Percentiles rank a stretch among this genome's conserved stretches.
Evolutionary conservation across 257 asterid species (phyloP).

Genomic region (Lantana camara): DNA sequence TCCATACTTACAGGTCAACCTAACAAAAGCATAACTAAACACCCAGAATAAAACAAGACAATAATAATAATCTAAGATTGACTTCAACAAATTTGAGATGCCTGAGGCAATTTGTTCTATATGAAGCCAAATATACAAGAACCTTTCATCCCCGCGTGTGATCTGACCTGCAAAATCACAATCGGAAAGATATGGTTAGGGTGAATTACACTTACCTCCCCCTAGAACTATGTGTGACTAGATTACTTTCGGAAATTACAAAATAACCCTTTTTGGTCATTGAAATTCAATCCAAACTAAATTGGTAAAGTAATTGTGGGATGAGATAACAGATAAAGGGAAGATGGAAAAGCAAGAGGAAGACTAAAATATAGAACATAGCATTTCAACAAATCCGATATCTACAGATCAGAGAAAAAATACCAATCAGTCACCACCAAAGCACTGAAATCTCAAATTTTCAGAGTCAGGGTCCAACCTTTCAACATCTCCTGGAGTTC

Average conservation of each 20-base stretch:
- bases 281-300: no score
- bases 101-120: constrained; percentile 17
- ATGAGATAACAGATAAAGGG: no score
- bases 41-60: constrained; percentile 22
- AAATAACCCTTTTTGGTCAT: no score
- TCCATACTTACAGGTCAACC: constrained; percentile 32
- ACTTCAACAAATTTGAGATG: constrained; percentile 21
- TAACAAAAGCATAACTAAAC: constrained; percentile 28
- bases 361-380: neutral
- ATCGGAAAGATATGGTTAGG: constrained; percentile 10
- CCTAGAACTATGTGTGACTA: no score
- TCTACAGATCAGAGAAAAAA: constrained; percentile 17
- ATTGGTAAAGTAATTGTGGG: no score
- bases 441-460: constrained; percentile 51
- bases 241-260: no score
- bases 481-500: constrained; percentile 54
- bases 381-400: neutral
- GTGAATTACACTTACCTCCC: no score
- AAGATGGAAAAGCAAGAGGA: no score
- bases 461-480: constrained; percentile 58
- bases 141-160: constrained; percentile 9
- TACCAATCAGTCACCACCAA: constrained; percentile 54
- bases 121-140: constrained; percentile 35
- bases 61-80: constrained; percentile 10
- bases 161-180: constrained; percentile 19